These are phyloP conservation scores for Aspergillus latus DNA, from an alignment of 2,329 filamentous ascomycete genomes.

Conservation along the genomic window DNA sequence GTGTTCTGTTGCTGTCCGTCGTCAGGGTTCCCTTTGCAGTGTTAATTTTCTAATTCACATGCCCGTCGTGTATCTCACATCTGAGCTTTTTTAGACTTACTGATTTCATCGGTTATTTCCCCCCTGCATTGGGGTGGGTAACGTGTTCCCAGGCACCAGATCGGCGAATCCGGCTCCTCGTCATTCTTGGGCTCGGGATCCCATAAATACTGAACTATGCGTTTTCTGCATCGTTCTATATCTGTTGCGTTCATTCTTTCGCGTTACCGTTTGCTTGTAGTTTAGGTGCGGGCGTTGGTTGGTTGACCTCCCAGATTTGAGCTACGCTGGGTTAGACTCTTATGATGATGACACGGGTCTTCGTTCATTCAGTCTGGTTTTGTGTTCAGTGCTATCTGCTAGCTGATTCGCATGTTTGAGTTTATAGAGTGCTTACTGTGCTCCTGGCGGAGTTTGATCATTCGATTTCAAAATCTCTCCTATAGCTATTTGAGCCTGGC, in stretches of 20 bases:
- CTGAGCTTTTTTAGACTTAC: neutral
- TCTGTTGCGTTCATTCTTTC: conserved; percentile 65
- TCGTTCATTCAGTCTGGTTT: too few species aligned
- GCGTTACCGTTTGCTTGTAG: neutral
- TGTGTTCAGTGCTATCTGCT: too few species aligned
- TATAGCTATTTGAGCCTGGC: too few species aligned
- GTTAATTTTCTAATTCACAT: neutral
- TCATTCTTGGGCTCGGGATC: conserved; percentile 86
- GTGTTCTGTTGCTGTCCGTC: conserved; percentile 4
- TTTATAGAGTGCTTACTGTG: too few species aligned
- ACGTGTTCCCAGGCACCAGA: conserved; percentile 76
- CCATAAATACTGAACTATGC: conserved; percentile 88
- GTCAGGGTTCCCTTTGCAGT: neutral
- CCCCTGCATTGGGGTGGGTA: conserved; percentile 44
- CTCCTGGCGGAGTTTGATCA: too few species aligned
- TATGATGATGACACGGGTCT: too few species aligned
- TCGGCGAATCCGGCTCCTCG: conserved; percentile 62
- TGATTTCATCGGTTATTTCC: neutral
- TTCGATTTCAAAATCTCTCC: too few species aligned
- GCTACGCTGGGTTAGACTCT: too few species aligned
- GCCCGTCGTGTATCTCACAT: too few species aligned
- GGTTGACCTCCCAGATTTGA: neutral
- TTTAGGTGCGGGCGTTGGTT: neutral
- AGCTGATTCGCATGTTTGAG: too few species aligned
- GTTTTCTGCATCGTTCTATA: conserved; percentile 73